Conservation (phyloP, 352 stramenopile species). For the Globisporangium mamillatum region DNA sequence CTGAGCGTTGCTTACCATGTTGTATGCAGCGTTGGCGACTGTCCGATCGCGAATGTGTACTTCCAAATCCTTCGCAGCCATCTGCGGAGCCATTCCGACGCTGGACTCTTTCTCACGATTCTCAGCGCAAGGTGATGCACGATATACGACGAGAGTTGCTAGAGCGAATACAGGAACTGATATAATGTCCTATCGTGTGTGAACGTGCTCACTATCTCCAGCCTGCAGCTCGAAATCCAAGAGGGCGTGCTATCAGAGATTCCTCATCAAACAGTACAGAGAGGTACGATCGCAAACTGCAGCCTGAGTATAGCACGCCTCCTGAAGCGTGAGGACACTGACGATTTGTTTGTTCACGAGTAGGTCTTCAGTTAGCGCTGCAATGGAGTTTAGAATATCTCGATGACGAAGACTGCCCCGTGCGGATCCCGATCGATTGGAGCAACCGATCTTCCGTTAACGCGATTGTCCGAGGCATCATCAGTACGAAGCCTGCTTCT, state of each 20-base stretch:
- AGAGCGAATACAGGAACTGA: neutral
- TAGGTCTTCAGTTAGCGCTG: conserved; percentile 46
- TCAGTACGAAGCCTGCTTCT: conserved; percentile 36
- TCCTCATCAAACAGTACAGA: conserved; percentile 25
- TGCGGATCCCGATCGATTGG: conserved; percentile 46
- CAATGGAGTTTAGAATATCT: conserved; percentile 52
- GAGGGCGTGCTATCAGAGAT: conserved; percentile 29
- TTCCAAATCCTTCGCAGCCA: conserved; percentile 58
- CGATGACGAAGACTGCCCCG: conserved; percentile 33
- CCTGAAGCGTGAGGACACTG: neutral
- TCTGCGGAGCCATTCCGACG: conserved; percentile 37
- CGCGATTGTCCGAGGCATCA: conserved; percentile 39
- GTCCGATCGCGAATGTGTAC: conserved; percentile 52
- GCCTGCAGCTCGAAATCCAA: conserved; percentile 43
- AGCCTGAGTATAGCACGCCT: neutral
- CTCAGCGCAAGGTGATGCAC: conserved; percentile 25
- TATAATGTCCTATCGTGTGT: neutral
- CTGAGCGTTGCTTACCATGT: neutral
- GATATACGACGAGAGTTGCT: neutral
- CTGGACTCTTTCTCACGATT: conserved; percentile 40
- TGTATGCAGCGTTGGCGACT: conserved; percentile 32
- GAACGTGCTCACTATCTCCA: conserved; percentile 6
- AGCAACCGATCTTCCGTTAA: conserved; percentile 30
- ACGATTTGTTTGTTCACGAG: neutral
- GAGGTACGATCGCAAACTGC: conserved; percentile 19